These are phyloP conservation scores for Perkinsus marinus DNA, from an alignment of 169 alveolate genomes.

Conservation along the genomic window DNA sequence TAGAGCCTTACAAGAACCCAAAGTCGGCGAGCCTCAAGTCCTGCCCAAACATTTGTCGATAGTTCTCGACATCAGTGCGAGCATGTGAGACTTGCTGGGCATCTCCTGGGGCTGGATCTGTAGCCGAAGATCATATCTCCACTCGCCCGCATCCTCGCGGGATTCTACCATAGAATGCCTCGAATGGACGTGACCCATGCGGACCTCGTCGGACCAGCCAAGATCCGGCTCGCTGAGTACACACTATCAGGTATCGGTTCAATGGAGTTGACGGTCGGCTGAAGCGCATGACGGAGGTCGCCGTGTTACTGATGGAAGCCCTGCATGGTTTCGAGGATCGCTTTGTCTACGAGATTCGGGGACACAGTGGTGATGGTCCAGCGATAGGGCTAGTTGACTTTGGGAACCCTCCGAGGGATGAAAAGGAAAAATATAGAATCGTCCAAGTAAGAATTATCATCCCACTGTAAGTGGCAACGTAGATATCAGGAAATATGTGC, in stretches of 20 bases:
- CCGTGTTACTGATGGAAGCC: not conserved
- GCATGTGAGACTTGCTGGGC: no score
- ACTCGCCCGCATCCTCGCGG: no score
- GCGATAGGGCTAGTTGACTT: not conserved
- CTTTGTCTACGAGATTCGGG: not conserved
- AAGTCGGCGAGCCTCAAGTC: not conserved
- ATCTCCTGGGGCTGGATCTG: no score
- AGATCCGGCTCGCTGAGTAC: no score
- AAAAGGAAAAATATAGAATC: not conserved
- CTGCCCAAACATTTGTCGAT: not conserved
- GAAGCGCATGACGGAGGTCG: not conserved
- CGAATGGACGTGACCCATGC: no score
- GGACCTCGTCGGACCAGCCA: no score
- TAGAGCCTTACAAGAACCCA: not conserved
- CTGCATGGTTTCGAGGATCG: not conserved
- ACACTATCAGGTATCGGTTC: not conserved
- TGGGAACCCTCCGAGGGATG: not conserved
- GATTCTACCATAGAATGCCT: no score
- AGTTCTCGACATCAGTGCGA: not conserved
- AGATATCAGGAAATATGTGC: not conserved
- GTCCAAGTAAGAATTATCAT: not conserved
- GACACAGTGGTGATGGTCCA: not conserved
- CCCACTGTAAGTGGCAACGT: not conserved
- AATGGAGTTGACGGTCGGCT: not conserved
- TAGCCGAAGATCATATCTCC: no score